Base-by-base conservation (phyloP, 1,139 yeast genomes). In the Spathaspora sp. region DNA sequence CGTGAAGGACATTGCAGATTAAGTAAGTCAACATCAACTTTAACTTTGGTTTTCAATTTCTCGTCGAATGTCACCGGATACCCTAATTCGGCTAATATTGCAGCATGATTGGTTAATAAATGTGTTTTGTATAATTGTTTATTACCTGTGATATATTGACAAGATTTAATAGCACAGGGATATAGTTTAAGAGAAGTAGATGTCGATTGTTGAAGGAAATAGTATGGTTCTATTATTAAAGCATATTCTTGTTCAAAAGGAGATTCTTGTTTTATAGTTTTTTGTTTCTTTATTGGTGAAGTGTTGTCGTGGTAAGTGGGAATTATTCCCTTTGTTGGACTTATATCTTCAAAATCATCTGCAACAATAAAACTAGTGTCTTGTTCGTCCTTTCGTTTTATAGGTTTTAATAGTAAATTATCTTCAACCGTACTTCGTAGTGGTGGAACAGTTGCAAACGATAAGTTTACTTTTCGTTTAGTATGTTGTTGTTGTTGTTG, bases 101-200 rank as follows among this genome's bases (percentile, higher is more conserved):
- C 38, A 2, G 56, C 29, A 47, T 73, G 78, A 9, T 42, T 43
- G 2, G 57, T 57, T 4, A 70, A 49, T 9, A 73, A 54, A 50
- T 73, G 78, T 3, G 52, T 53, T 41, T 63, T 59, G 51, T 68
- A 72, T 24, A 67, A 46, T 7, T 49, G 43, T 36, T 58, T 63
- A 45, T 68, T 68, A 0, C 71, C 73, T 0, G 75, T 64, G 29
- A 68, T 61, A 42, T 65, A 68, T 11, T 53, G 43, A 49, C 77
- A 72, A 4, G 49, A 41, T 6, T 51, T 49, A 45, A 72, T 67
- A 3, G 70, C 70, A 53, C 77, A 72, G 23, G 51, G 41, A 43
- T 54, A 65, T 2, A 68, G 50, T 5, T 33, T 33, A 6, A 15
- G 37, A n/a, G n/a, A n/a, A n/a, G n/a, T 33, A 41, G 40, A 16